Conservation (phyloP, 1,284 basidiomycete genomes). For the Trametes polyzona region DNA sequence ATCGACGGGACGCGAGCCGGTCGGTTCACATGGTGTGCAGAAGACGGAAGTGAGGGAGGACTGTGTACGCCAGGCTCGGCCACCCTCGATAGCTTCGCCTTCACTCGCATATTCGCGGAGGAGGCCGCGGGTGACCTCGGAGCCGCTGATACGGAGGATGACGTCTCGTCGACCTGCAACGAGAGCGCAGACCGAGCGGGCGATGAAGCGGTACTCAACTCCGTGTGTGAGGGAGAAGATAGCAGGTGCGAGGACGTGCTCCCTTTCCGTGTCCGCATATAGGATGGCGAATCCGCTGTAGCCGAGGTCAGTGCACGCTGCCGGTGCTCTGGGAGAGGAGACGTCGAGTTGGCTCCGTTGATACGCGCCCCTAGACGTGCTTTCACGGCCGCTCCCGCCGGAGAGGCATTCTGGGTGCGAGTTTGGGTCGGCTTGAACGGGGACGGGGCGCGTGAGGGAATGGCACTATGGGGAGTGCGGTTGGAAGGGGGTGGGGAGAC, state of each 20-base stretch:
- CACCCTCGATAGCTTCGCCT: conserved; percentile 35
- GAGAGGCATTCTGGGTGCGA: conserved; percentile 21
- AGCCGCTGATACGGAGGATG: conserved; percentile 16
- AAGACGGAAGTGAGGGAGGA: conserved; percentile 26
- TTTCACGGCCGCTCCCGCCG: conserved; percentile 49
- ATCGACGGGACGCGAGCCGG: conserved; percentile 34
- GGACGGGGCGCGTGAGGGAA: conserved; percentile 43
- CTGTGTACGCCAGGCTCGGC: conserved; percentile 23
- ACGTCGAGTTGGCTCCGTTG: conserved; percentile 32
- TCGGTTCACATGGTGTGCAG: conserved; percentile 25
- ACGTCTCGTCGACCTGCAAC: conserved; percentile 28
- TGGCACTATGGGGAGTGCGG: conserved; percentile 19
- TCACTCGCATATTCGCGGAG: conserved; percentile 32
- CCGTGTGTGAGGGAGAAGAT: conserved; percentile 25
- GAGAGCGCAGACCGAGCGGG: conserved; percentile 25
- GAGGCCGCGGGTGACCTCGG: conserved; percentile 13
- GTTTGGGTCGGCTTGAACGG: conserved; percentile 44
- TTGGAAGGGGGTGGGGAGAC: conserved; percentile 23
- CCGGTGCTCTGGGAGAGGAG: conserved; percentile 32
- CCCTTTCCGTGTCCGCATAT: conserved; percentile 27
- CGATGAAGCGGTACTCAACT: conserved; percentile 18
- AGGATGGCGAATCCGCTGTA: conserved; percentile 17
- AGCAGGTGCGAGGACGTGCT: conserved; percentile 35
- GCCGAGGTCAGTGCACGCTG: conserved; percentile 32
- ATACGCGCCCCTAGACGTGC: conserved; percentile 51